Percentiles rank a stretch among this genome's conserved stretches.
These are phyloP conservation scores for Erucastrum elatum DNA, from an alignment of 345 rosid genomes.

Conservation along the genomic window DNA sequence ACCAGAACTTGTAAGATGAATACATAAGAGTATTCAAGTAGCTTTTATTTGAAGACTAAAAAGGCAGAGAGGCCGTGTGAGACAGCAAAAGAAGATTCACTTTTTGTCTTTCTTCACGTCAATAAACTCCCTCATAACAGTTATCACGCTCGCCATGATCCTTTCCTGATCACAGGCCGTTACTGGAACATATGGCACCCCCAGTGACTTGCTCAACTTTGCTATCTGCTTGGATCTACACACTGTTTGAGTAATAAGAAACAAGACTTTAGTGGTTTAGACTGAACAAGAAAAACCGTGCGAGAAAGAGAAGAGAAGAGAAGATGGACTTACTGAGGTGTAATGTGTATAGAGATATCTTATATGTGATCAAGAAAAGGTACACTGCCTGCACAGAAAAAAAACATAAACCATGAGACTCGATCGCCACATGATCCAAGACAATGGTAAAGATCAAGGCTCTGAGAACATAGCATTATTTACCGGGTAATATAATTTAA, in stretches of 20 bases:
- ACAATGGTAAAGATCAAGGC: not conserved
- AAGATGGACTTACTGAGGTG: too few species aligned
- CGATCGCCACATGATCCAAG: not conserved
- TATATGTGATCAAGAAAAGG: too few species aligned
- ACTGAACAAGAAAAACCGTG: not conserved
- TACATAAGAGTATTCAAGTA: not conserved
- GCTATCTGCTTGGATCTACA: not conserved
- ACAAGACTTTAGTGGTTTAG: not conserved
- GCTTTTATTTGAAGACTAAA: not conserved
- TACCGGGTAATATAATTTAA: not conserved
- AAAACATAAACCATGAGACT: too few species aligned
- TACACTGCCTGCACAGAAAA: too few species aligned
- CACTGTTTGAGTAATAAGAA: not conserved
- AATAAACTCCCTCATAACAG: not conserved
- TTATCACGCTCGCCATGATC: not conserved
- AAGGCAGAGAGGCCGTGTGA: not conserved
- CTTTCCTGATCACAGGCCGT: not conserved
- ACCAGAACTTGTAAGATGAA: not conserved
- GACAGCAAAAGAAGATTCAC: not conserved
- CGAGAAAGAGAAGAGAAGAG: not conserved
- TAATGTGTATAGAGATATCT: too few species aligned
- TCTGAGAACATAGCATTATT: not conserved
- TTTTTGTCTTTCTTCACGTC: conserved; percentile 10
- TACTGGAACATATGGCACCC: not conserved
- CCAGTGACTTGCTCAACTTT: conserved; percentile 2